Evolutionary conservation across 306 rosid species (phyloP), one percentile per base, ranked within the genome.

Genomic region (Cucurbita moschata): DNA sequence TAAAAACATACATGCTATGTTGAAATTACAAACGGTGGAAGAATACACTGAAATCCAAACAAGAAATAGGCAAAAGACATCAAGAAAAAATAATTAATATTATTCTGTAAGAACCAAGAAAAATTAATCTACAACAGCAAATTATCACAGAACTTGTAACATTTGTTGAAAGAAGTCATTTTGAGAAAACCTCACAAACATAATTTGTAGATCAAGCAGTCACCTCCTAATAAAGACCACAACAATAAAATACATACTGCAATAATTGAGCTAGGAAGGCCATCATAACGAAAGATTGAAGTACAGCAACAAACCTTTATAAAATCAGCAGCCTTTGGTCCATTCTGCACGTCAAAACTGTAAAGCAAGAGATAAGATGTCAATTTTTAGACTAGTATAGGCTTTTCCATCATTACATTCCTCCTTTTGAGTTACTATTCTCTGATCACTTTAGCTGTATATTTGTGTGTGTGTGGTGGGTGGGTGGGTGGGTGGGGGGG

Each of bases 301-400:
- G 75, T 16, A 77, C 43, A 35, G 72, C 62, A 75, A 75, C 85
- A 82, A 57, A 94, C 99, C 99, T 86, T 84, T 39, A 94, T 91
- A 81, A 85, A 91, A 1, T 89, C 99, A 44, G 99, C 97, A 53
- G 97, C 99, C 72, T 82, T 83, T 76, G 97, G 97, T 82, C 99
- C 99, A 77, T 86, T 91, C 14, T 88, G 88, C 60, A 83, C 73
- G 60, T 91, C 96, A 87, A 94, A 94, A 89, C 99, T 91, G 92
- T 70, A 66, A 59, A 75, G 23, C 66, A 79, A 72, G 40, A 78
- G 47, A 11, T 75, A 51, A 50, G 72, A 49, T 37, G 71, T 60
- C 19, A 60, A 75, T 50, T 30, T 30, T 30, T 30, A 0, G 35
- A 30, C 35, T 30, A 30, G 35, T 30, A 30, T 30, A 0, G 35